Conservation (phyloP, 257 asterid genomes). For the Striga asiatica region DNA sequence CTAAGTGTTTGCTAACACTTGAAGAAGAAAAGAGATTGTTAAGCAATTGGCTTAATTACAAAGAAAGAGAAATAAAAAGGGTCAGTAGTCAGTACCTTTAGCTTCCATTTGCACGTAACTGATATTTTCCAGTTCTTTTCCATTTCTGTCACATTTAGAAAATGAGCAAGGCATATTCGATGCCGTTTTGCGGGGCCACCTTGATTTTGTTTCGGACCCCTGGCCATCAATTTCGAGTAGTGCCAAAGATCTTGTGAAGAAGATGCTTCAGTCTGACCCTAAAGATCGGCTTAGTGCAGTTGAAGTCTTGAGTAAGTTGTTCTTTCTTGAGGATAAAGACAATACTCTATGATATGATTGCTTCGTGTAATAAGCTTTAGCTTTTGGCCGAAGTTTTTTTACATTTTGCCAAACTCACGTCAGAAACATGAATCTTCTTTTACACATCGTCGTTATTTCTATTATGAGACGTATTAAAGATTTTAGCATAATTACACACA, state of each 20-base stretch:
- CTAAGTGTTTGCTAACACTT: too few species aligned
- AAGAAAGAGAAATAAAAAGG: too few species aligned
- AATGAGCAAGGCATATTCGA: constrained; percentile 81
- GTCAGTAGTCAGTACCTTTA: too few species aligned
- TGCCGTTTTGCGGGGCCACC: constrained; percentile 67
- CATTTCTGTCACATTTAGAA: constrained; percentile 38
- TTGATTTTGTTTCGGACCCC: constrained; percentile 73
- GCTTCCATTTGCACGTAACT: too few species aligned
- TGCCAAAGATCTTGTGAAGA: constrained; percentile 93
- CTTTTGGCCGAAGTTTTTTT: neutral
- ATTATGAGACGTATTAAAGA: too few species aligned
- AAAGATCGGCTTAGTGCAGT: constrained; percentile 55
- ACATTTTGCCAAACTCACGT: neutral
- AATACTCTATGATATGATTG: neutral
- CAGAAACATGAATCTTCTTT: neutral
- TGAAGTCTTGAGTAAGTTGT: constrained; percentile 69
- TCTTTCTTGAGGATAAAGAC: neutral
- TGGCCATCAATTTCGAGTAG: constrained; percentile 97
- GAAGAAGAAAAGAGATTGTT: too few species aligned
- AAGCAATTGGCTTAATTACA: too few species aligned
- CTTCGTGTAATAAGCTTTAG: neutral
- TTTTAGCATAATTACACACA: too few species aligned
- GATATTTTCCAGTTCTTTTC: neutral
- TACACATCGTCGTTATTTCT: neutral
- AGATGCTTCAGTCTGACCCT: constrained; percentile 86